A percentile compares a stretch with the other conserved stretches of the same genome.
These are phyloP conservation scores for Rhododendron griersonianum DNA, from an alignment of 148 eudicot genomes.

Conservation along the genomic window DNA sequence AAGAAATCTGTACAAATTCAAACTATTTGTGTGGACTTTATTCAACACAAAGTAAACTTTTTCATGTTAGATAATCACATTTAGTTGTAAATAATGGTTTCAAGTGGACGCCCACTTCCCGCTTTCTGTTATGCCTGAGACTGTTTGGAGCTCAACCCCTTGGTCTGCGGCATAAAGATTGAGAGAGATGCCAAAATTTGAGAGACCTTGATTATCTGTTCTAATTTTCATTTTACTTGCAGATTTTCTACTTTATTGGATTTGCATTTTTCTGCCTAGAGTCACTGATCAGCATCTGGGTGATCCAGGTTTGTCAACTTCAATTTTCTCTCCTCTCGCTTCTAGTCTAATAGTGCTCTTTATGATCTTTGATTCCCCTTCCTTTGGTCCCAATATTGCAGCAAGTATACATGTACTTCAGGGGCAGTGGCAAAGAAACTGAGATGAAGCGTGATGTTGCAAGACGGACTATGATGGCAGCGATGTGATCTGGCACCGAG, in stretches of 20 bases:
- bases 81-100: background rate
- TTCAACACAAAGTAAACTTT: background rate
- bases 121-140: background rate
- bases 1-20: background rate
- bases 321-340: background rate
- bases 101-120: background rate
- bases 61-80: background rate
- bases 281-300: constrained; percentile 62
- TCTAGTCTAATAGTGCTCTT: background rate
- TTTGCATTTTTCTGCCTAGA: constrained; percentile 55
- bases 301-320: constrained; percentile 46
- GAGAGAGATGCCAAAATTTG: background rate
- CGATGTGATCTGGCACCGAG: constrained; percentile 24
- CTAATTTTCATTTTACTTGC: constrained; percentile 1
- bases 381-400: constrained; percentile 17
- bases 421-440: constrained; percentile 63
- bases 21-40: background rate
- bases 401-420: constrained; percentile 68
- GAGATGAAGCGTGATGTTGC: constrained; percentile 56
- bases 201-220: background rate
- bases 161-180: background rate
- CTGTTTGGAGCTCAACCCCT: background rate
- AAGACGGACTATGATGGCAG: constrained; percentile 53
- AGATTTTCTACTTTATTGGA: constrained; percentile 58
- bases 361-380: background rate